Base-by-base conservation (phyloP, 768 basidiomycete species). In the Xerocomellus dryophilus region DNA sequence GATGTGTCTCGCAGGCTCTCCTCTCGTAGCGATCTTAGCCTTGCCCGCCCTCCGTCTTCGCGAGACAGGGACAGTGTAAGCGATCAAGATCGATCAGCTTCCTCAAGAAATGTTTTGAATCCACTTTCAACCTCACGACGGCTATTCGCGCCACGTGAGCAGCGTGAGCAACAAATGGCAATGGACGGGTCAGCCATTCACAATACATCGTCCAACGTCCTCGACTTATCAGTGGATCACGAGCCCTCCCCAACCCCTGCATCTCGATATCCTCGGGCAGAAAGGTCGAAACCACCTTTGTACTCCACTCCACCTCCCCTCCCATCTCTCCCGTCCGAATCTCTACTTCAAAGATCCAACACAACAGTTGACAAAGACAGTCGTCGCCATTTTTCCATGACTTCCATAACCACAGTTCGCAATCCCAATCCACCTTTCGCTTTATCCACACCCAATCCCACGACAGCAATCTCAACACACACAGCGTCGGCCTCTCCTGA, bases 381-480 rank as follows among this genome's bases (percentile, higher is more conserved):
- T 34, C 71, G 75, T 35, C 71, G 74, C 27, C 80, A 77, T 56
- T 59, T 71, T 20, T 83, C 83, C 4, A 68, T 74, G 43, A 66
- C 69, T 38, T 79, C 78, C 7, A 72, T 65, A 20, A 51, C 63
- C n/a, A 84, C 82, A 5, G 64, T 81, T 32, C 78, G 82, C 60
- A 70, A 69, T 46, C 51, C 66, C 44, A 54, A 66, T 50, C 62
- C 78, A 15, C 69, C 76, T n/a, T 78, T 81, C 44, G 75, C 82
- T 10, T 61, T 77, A 8, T 64, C 84, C 34, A 81, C 80, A 3
- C 79, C 80, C 0, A 81, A 76, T 52, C 75, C 84, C 1, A 88
- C 87, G 35, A 90, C 86, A 17, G 84, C 84, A 15, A 51, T 89
- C 12, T 86, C 85, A 2, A 67, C 81, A 0, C 83, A 85, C 58